Base-by-base conservation (phyloP, 2,329 filamentous ascomycete genomes). In the Dothistroma pini region DNA sequence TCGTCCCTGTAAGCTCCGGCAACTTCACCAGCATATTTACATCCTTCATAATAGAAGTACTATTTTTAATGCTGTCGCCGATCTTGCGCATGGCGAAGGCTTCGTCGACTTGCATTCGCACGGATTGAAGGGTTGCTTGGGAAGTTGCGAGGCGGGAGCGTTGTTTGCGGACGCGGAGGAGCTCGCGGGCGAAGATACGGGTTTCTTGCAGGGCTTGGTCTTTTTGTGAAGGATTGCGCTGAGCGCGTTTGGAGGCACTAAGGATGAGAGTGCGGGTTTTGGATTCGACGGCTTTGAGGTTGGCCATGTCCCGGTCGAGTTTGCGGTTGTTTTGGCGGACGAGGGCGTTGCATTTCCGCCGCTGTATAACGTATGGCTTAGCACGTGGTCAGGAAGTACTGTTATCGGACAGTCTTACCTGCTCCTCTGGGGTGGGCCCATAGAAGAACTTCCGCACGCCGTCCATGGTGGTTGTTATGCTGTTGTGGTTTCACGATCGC, bases 101-200 rank as follows among this genome's bases (percentile, higher is more conserved):
- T 79, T 97, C 93, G 72, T 93, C 91, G 72, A 99, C 93, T 78
- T 97, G 95, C 92, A 97, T 96, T 77, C 93, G 89, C 49, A 99
- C 93, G 68, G 89, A 93, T 74, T 88, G 87, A 53, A 99, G 84
- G 78, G 97, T 95, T 1, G 95, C 95, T 75, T 96, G 96, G 70
- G 88, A 89, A 0, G 93, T 97, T 19, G 89, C 83, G 44, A 97
- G 83, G 4, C 95, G 86, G 32, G 83, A 79, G 19, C 83, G 84
- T 65, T 92, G 87, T 74, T 89, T 90, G 66, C 95, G 89, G 62
- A 91, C 85, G 56, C 90, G 87, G 65, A 97, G 86, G 54, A 97
- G 84, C 77, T 97, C 93, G 67, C 87, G 84, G 25, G 95, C 95
- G 75, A 97, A 96, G 66, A 89, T 88, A 68, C 95, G 91, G 47